These are phyloP conservation scores for Coccinonectria pachysandricola DNA, from an alignment of 2,329 filamentous ascomycete genomes.

Conservation along the genomic window DNA sequence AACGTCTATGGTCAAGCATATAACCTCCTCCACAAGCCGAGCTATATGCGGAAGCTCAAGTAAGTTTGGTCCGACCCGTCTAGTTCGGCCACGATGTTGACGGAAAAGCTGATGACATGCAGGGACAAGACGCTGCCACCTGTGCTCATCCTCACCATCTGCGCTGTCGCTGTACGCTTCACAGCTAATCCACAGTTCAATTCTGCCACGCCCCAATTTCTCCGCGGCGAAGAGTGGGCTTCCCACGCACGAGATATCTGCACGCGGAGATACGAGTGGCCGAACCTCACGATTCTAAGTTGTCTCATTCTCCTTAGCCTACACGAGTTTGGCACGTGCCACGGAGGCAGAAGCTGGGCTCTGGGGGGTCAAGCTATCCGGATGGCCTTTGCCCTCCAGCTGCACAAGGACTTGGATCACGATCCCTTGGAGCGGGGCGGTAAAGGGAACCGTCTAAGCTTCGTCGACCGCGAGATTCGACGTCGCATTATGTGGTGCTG, in stretches of 20 bases:
- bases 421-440: slow-evolving; percentile 60
- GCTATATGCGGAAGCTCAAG: slow-evolving; percentile 82
- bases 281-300: slow-evolving; percentile 91
- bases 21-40: slow-evolving; percentile 89
- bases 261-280: slow-evolving; percentile 79
- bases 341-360: slow-evolving; percentile 92
- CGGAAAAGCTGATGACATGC: slow-evolving; percentile 6
- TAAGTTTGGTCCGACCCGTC: slow-evolving; percentile 26
- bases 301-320: slow-evolving; percentile 80
- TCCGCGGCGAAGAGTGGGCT: slow-evolving; percentile 88
- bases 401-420: slow-evolving; percentile 83
- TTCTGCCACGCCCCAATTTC: slow-evolving; percentile 61
- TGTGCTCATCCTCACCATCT: slow-evolving; percentile 85
- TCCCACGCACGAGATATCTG: slow-evolving; percentile 79
- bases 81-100: too few relatives aligned
- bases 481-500: slow-evolving; percentile 97
- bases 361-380: slow-evolving; percentile 88
- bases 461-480: slow-evolving; percentile 87
- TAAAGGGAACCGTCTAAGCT: slow-evolving; percentile 60
- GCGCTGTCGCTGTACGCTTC: slow-evolving; percentile 89
- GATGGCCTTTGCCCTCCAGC: slow-evolving; percentile 91
- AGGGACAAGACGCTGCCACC: slow-evolving; percentile 59
- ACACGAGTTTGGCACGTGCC: slow-evolving; percentile 94
- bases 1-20: slow-evolving; percentile 94
- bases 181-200: slow-evolving; percentile 76